Evolutionary conservation across 805 yeast species (phyloP).

Genomic region (Kodamaea jinghongensis): DNA sequence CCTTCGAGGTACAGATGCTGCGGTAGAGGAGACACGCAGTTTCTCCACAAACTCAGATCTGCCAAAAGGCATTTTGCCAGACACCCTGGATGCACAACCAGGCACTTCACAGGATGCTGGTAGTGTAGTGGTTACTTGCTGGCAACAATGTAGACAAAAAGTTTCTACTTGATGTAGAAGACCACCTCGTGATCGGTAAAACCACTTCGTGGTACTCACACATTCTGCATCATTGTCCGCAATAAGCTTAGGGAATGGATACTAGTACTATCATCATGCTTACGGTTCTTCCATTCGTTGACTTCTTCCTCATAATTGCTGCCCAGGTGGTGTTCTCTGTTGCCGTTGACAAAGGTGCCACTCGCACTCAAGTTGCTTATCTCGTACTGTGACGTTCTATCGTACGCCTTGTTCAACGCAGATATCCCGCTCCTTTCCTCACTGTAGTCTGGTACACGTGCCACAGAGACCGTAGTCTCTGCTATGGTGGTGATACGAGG

Average conservation of each 20-base stretch:
- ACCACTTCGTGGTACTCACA: too few species aligned
- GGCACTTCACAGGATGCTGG: too few species aligned
- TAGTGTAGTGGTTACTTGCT: too few species aligned
- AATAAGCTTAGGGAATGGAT: slow-evolving; percentile 6
- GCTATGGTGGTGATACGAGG: too few species aligned
- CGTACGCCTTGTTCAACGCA: slow-evolving; percentile 14
- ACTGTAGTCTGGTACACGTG: slow-evolving; percentile 5
- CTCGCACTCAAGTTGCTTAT: slow-evolving; percentile 11
- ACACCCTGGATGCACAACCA: too few species aligned
- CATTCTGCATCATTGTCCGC: slow-evolving; percentile 1
- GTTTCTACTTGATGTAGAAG: too few species aligned
- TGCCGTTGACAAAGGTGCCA: slow-evolving; percentile 12
- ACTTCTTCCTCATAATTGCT: neutral
- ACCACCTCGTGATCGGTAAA: too few species aligned
- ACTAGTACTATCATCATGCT: slow-evolving; percentile 3
- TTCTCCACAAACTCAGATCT: too few species aligned
- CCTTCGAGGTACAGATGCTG: too few species aligned
- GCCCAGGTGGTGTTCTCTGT: slow-evolving; percentile 2
- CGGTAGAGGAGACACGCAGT: too few species aligned
- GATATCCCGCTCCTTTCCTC: slow-evolving; percentile 13
- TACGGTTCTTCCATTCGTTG: slow-evolving; percentile 1
- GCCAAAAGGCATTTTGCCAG: too few species aligned
- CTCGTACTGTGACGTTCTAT: slow-evolving; percentile 5
- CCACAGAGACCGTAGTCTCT: neutral
- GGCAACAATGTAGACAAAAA: too few species aligned